A percentile compares a stretch with the other conserved stretches of the same genome.
Evolutionary conservation across 2,329 filamentous ascomycete species (phyloP).

Genomic region (Alternaria alternata): DNA sequence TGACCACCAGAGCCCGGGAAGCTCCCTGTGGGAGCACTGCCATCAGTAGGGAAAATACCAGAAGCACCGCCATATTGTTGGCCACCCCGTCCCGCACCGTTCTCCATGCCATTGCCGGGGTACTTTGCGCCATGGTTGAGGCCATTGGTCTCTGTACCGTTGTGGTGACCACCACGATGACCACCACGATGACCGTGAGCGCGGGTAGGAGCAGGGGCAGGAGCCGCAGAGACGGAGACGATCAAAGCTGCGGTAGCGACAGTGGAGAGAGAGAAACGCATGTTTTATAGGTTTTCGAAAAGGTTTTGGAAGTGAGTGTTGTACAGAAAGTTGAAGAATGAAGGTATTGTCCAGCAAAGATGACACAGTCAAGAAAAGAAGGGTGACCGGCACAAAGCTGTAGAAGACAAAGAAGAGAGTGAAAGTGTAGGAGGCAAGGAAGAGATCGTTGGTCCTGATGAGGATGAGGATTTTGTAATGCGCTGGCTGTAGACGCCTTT

Average conservation of each 20-base stretch:
- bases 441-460: slow-evolving; percentile 19
- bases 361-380: slow-evolving; percentile 17
- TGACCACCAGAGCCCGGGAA: slow-evolving; percentile 9
- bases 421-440: slow-evolving; percentile 14
- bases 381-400: slow-evolving; percentile 12
- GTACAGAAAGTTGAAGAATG: not conserved
- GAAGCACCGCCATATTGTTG: slow-evolving; percentile 1
- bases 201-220: slow-evolving; percentile 15
- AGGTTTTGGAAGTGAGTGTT: not conserved
- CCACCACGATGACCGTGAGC: not conserved
- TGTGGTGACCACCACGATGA: not conserved
- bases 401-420: slow-evolving; percentile 15
- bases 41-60: slow-evolving; percentile 16
- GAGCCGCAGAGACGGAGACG: slow-evolving; percentile 27
- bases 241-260: slow-evolving; percentile 30
- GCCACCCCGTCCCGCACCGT: not conserved
- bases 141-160: not conserved
- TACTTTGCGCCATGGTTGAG: not conserved
- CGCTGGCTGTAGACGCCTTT: slow-evolving; percentile 11
- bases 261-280: slow-evolving; percentile 35
- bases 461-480: slow-evolving; percentile 4
- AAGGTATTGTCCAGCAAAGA: slow-evolving; percentile 33
- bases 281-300: slow-evolving; percentile 14
- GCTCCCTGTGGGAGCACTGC: slow-evolving; percentile 14
- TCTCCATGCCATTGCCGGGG: not conserved